Conservation (phyloP, 768 basidiomycete genomes). For the Tricholoma saponaceum region DNA sequence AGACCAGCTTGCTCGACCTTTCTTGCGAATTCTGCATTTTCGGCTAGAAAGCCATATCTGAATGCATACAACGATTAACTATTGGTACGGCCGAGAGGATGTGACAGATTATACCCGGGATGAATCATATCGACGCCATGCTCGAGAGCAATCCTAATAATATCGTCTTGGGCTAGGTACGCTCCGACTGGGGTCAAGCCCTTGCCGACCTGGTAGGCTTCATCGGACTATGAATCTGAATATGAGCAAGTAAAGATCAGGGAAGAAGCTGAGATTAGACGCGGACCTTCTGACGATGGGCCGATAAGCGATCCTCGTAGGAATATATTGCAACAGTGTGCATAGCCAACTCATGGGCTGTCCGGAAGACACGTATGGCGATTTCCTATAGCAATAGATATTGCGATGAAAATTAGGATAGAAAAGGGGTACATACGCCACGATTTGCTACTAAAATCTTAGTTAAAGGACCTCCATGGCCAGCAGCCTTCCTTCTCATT, state of each 20-base stretch:
- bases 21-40: conserved; percentile 94
- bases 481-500: conserved; percentile 86
- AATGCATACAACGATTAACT: neutral
- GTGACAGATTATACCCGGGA: conserved; percentile 63
- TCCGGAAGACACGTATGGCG: conserved; percentile 97
- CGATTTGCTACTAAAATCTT: conserved; percentile 93
- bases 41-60: conserved; percentile 96
- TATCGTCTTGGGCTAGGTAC: conserved; percentile 96
- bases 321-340: conserved; percentile 99
- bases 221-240: conserved; percentile 68
- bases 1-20: conserved; percentile 98
- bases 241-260: conserved; percentile 6
- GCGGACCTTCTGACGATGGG: conserved; percentile 92
- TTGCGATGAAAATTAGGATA: conserved; percentile 6
- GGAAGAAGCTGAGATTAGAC: conserved; percentile 5
- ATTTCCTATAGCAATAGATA: conserved; percentile 72
- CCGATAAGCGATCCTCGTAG: conserved; percentile 91
- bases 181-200: conserved; percentile 95
- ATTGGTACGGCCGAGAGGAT: neutral
- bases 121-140: conserved; percentile 99
- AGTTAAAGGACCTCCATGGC: conserved; percentile 85
- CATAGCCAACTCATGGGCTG: conserved; percentile 98
- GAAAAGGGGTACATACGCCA: conserved; percentile 53
- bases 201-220: conserved; percentile 97
- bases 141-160: conserved; percentile 93